Evolutionary conservation across 352 stramenopile species (phyloP).

Genomic region (Globisporangium solare): DNA sequence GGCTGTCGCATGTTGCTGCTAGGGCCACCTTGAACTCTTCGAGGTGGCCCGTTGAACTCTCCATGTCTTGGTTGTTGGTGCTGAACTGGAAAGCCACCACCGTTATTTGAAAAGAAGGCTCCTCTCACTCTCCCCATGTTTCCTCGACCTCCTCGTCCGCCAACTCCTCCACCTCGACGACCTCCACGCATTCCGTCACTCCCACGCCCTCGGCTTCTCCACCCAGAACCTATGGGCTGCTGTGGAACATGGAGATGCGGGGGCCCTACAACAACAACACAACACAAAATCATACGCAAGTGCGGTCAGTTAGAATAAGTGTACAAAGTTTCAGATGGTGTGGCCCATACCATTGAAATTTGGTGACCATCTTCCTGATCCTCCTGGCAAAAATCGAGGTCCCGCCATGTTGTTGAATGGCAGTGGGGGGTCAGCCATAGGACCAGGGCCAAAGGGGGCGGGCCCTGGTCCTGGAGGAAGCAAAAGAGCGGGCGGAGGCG

Average conservation of each 20-base stretch:
- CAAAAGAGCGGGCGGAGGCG: conserved; percentile 6
- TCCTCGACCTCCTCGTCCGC: conserved; percentile 26
- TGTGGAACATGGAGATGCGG: conserved; percentile 9
- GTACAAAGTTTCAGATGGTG: neutral
- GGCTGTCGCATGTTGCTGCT: conserved; percentile 1
- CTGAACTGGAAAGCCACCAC: neutral
- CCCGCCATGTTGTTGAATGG: too few relatives aligned
- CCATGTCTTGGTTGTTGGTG: neutral
- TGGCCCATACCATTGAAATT: conserved; percentile 12
- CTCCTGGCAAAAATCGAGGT: conserved; percentile 11
- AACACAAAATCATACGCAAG: too few relatives aligned
- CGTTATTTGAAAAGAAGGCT: neutral
- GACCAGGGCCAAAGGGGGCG: neutral
- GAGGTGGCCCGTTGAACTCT: neutral
- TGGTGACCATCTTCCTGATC: conserved; percentile 11
- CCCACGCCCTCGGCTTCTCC: conserved; percentile 33
- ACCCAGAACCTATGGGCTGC: conserved; percentile 17
- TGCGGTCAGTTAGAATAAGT: too few relatives aligned
- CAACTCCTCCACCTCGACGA: conserved; percentile 17
- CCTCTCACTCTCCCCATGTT: conserved; percentile 25
- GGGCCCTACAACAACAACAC: conserved; percentile 5
- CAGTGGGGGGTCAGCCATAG: conserved; percentile 2
- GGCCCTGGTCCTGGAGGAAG: conserved; percentile 1
- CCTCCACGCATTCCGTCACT: conserved; percentile 21
- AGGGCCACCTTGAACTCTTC: neutral